Conservation (phyloP, 2,329 filamentous ascomycete genomes). For the Juglanconis oblonga region DNA sequence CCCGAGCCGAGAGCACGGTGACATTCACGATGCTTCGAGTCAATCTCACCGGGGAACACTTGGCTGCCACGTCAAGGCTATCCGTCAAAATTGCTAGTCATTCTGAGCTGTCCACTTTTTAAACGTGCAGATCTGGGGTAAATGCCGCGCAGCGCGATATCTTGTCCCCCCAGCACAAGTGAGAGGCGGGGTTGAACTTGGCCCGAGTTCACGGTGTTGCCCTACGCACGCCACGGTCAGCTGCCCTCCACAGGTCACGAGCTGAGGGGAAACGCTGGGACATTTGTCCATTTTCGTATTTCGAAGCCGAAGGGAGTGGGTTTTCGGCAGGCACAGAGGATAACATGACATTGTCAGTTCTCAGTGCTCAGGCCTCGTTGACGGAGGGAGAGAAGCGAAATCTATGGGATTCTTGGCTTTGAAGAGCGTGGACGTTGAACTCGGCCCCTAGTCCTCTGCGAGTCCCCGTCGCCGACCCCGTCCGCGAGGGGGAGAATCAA, state of each 20-base stretch:
- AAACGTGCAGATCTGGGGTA: background rate
- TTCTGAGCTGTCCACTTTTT: background rate
- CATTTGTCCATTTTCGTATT: background rate
- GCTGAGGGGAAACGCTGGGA: background rate
- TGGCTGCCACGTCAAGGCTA: too few species aligned
- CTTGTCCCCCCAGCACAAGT: background rate
- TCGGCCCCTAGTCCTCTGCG: too few species aligned
- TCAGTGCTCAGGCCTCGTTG: background rate
- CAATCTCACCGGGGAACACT: background rate
- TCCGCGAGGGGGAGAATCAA: too few species aligned
- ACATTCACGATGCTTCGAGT: background rate
- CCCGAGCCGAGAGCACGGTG: too few species aligned
- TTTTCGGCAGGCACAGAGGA: background rate
- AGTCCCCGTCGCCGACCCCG: too few species aligned
- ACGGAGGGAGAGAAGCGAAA: background rate
- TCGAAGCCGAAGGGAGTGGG: background rate
- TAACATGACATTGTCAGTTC: background rate
- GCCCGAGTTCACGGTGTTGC: background rate
- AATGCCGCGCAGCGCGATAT: background rate
- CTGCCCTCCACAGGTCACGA: background rate
- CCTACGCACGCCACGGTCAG: background rate
- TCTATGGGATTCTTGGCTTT: too few species aligned
- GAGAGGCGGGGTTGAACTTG: background rate
- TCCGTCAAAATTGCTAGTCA: too few species aligned
- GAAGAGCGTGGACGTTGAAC: too few species aligned